Conservation (phyloP, 352 stramenopile species). For the Phytophthora fragariaefolia region DNA sequence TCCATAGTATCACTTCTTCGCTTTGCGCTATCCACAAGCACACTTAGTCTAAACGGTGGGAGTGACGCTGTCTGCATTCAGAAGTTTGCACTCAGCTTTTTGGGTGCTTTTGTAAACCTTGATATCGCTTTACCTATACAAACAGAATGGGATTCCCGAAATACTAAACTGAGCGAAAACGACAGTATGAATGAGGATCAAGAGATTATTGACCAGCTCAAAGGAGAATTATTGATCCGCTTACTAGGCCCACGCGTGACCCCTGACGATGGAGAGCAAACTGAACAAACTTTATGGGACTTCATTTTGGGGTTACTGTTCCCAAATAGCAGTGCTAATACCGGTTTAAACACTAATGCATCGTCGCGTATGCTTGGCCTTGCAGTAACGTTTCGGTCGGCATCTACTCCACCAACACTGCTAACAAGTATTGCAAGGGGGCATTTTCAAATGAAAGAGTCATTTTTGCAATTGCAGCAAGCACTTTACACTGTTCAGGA, state of each 20-base stretch:
- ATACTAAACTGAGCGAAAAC: constrained; percentile 10
- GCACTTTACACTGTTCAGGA: constrained; percentile 39
- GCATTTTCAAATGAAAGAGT: constrained; percentile 32
- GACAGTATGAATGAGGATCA: constrained; percentile 38
- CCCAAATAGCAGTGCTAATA: constrained; percentile 1
- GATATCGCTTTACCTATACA: constrained; percentile 40
- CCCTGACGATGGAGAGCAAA: constrained; percentile 29
- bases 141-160: constrained; percentile 29
- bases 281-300: constrained; percentile 48
- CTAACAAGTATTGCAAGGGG: constrained; percentile 14
- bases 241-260: constrained; percentile 46
- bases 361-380: constrained; percentile 16
- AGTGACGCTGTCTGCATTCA: constrained; percentile 27
- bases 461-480: constrained; percentile 39
- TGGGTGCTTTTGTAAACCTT: constrained; percentile 46
- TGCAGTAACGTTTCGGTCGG: constrained; percentile 26
- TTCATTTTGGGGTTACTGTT: constrained; percentile 44
- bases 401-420: constrained; percentile 1
- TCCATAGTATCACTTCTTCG: constrained; percentile 39
- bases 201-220: constrained; percentile 63
- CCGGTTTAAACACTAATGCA: constrained; percentile 3
- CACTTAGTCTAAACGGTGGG: constrained; percentile 4
- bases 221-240: constrained; percentile 56
- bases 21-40: constrained; percentile 19
- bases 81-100: constrained; percentile 37